Conservation (phyloP, 2,329 filamentous ascomycete species). For the Fusarium longipes region DNA sequence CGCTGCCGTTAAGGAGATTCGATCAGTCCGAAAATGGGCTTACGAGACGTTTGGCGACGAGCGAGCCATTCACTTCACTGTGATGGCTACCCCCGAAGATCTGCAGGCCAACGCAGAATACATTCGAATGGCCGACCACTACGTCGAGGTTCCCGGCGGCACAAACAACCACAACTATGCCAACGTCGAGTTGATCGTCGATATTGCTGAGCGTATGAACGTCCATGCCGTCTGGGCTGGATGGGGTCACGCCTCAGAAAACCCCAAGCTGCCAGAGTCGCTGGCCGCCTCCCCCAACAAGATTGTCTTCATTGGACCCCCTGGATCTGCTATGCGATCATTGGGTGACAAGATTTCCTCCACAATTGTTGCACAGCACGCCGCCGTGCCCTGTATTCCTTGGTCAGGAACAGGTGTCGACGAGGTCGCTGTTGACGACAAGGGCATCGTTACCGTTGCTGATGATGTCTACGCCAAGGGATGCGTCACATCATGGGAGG, state of each 20-base stretch:
- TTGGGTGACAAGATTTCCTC: constrained; percentile 99
- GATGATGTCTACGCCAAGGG: constrained; percentile 89
- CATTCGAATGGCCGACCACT: constrained; percentile 99
- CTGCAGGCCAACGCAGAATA: constrained; percentile 97
- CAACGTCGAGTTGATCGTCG: constrained; percentile 98
- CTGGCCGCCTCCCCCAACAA: constrained; percentile 96
- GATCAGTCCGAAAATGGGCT: constrained; percentile 99
- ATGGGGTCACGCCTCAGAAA: constrained; percentile 99
- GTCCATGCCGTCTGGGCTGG: constrained; percentile 99
- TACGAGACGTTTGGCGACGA: constrained; percentile 99
- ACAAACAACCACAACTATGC: constrained; percentile 99
- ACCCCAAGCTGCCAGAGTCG: constrained; percentile 96
- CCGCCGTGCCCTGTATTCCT: constrained; percentile 95
- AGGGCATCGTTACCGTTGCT: constrained; percentile 91
- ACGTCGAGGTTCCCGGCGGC: constrained; percentile 97
- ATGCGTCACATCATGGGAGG: constrained; percentile 88
- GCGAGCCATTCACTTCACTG: constrained; percentile 97
- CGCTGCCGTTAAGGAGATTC: constrained; percentile 98
- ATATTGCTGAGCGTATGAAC: constrained; percentile 97
- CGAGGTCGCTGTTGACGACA: constrained; percentile 78
- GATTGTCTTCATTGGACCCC: constrained; percentile 98
- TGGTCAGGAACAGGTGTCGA: constrained; percentile 97
- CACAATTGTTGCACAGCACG: constrained; percentile 98
- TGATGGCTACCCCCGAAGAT: constrained; percentile 99
- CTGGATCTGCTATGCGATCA: constrained; percentile 97